These are phyloP conservation scores for Aspergillus fumigatiaffinis DNA, from an alignment of 2,329 filamentous ascomycete genomes.

Conservation along the genomic window DNA sequence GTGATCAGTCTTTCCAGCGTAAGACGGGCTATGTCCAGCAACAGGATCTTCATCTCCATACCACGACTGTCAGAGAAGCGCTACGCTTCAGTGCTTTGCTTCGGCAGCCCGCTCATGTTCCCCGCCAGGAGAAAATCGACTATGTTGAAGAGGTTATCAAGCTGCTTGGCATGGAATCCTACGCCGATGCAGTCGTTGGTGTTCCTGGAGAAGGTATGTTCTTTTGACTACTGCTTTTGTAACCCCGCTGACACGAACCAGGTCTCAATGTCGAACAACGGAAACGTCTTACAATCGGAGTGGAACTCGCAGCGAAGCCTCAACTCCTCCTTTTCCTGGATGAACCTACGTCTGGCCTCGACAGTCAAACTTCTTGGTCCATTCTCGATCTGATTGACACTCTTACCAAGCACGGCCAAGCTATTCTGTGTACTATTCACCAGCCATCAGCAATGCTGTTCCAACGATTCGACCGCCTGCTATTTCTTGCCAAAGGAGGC, in stretches of 20 bases:
- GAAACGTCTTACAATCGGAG: slow-evolving; percentile 83
- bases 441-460: slow-evolving; percentile 96
- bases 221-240: background rate
- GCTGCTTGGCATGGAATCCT: slow-evolving; percentile 83
- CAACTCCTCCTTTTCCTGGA: slow-evolving; percentile 87
- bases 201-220: slow-evolving; percentile 74
- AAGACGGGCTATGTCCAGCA: slow-evolving; percentile 92
- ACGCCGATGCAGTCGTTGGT: slow-evolving; percentile 86
- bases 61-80: slow-evolving; percentile 82
- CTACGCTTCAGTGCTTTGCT: slow-evolving; percentile 81
- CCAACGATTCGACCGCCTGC: slow-evolving; percentile 69
- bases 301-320: slow-evolving; percentile 92
- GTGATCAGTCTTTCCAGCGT: slow-evolving; percentile 80
- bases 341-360: slow-evolving; percentile 90
- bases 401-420: slow-evolving; percentile 81
- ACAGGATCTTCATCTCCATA: slow-evolving; percentile 82
- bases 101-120: slow-evolving; percentile 72
- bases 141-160: slow-evolving; percentile 91
- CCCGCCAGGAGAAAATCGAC: slow-evolving; percentile 71
- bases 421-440: slow-evolving; percentile 95
- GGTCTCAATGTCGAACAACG: slow-evolving; percentile 60
- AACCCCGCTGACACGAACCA: slow-evolving; percentile 9
- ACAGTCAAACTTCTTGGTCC: slow-evolving; percentile 89
- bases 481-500: slow-evolving; percentile 63
- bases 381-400: slow-evolving; percentile 87